Conservation (phyloP, 2,329 filamentous ascomycete genomes). For the Trichoderma polysporum region DNA sequence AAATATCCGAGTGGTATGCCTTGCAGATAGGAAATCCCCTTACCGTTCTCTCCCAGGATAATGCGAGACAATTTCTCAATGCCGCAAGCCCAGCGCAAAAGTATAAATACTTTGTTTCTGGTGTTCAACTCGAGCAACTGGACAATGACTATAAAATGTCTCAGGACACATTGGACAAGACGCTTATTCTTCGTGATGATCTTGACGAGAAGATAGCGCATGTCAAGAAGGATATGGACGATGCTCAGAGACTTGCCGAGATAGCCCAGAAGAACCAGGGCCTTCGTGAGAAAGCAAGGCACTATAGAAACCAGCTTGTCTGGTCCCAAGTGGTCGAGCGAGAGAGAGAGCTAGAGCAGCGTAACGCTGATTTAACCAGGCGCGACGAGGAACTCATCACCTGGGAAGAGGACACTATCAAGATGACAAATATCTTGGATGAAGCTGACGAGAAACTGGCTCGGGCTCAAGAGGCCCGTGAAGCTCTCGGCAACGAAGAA, state of each 20-base stretch:
- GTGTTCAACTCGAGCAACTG: slow-evolving; percentile 88
- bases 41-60: slow-evolving; percentile 93
- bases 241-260: slow-evolving; percentile 64
- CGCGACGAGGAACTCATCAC: slow-evolving; percentile 31
- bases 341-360: slow-evolving; percentile 54
- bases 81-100: slow-evolving; percentile 79
- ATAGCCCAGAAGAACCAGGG: slow-evolving; percentile 64
- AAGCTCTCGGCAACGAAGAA: slow-evolving; percentile 47
- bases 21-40: slow-evolving; percentile 96
- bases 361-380: slow-evolving; percentile 31
- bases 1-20: slow-evolving; percentile 89
- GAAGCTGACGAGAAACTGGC: slow-evolving; percentile 46
- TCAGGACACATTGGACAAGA: slow-evolving; percentile 73
- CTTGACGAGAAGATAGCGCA: slow-evolving; percentile 35
- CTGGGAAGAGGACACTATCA: slow-evolving; percentile 32
- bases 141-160: slow-evolving; percentile 89
- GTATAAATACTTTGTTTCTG: slow-evolving; percentile 94
- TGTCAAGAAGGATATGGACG: slow-evolving; percentile 49
- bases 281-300: slow-evolving; percentile 60
- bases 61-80: slow-evolving; percentile 89
- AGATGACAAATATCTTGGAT: slow-evolving; percentile 51
- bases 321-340: slow-evolving; percentile 84
- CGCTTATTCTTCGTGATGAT: slow-evolving; percentile 38
- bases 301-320: slow-evolving; percentile 66
- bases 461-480: slow-evolving; percentile 40